These are phyloP conservation scores for Truncatella angustata DNA, from an alignment of 2,329 filamentous ascomycete species.

Conservation along the genomic window DNA sequence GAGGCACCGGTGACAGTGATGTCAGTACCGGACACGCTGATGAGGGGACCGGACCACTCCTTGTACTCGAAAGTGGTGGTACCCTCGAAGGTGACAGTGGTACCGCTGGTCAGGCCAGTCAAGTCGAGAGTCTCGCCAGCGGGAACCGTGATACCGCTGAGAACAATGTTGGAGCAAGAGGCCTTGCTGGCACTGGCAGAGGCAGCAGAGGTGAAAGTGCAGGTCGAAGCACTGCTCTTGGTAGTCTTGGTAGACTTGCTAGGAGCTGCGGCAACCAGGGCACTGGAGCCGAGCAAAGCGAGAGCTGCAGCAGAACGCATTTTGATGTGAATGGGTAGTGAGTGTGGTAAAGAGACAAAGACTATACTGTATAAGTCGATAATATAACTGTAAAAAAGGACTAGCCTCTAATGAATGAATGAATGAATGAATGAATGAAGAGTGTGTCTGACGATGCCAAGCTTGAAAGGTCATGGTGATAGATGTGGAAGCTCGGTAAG, in stretches of 20 bases:
- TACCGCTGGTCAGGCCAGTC: constrained; percentile 48
- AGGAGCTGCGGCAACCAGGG: constrained; percentile 5
- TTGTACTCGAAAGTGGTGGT: constrained; percentile 66
- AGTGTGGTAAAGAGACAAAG: neutral
- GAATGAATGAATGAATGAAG: constrained; percentile 9
- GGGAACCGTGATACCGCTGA: constrained; percentile 54
- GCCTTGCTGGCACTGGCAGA: constrained; percentile 45
- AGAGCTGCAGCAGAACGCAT: constrained; percentile 2
- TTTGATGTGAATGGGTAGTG: neutral
- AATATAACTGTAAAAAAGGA: neutral
- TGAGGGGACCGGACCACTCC: constrained; percentile 63
- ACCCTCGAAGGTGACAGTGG: constrained; percentile 45
- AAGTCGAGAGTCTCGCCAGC: constrained; percentile 58
- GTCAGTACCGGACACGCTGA: constrained; percentile 57
- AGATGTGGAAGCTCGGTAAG: too few species aligned
- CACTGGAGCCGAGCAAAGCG: constrained; percentile 3
- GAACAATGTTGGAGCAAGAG: constrained; percentile 52
- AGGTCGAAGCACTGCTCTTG: constrained; percentile 22
- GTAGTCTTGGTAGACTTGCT: neutral
- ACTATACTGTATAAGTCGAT: neutral
- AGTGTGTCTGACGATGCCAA: neutral
- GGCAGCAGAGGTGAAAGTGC: constrained; percentile 54
- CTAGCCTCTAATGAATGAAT: constrained; percentile 8
- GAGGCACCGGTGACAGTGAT: constrained; percentile 52
- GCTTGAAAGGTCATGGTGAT: too few species aligned